Evolutionary conservation across 2,329 filamentous ascomycete genomes (phyloP).

Genomic region (Sporothrix pallida): DNA sequence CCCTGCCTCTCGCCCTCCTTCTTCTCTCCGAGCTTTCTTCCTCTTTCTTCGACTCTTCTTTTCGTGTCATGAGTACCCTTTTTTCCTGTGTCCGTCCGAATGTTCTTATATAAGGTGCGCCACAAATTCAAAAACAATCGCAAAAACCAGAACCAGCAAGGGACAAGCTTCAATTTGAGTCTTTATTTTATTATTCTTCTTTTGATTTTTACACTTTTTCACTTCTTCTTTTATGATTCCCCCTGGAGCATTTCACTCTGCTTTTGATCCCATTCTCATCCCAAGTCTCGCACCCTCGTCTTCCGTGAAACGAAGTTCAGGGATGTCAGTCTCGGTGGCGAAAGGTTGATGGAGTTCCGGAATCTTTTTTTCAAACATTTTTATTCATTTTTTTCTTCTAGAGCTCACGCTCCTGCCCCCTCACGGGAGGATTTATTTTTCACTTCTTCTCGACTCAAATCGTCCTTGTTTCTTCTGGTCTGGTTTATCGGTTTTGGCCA

Average conservation of each 20-base stretch:
- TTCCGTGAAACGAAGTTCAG: constrained; percentile 26
- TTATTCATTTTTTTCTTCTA: neutral
- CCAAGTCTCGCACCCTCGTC: neutral
- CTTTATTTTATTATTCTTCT: neutral
- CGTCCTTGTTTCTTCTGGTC: neutral
- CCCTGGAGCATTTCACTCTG: constrained; percentile 10
- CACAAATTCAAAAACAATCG: neutral
- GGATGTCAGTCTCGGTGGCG: neutral
- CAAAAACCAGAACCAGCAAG: neutral
- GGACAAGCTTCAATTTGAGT: constrained; percentile 7
- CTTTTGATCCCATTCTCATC: neutral
- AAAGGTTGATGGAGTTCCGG: constrained; percentile 4
- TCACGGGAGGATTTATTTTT: neutral
- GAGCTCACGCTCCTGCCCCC: neutral
- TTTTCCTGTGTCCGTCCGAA: neutral
- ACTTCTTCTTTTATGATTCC: constrained; percentile 16
- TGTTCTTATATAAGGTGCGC: neutral
- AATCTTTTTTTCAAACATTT: neutral
- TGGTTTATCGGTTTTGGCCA: neutral
- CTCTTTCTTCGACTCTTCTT: neutral
- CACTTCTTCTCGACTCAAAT: constrained; percentile 10
- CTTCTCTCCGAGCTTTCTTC: neutral
- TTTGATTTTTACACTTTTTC: neutral
- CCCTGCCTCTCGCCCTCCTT: neutral
- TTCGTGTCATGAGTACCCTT: neutral